Conservation (phyloP, 164 flowering plant species). For the Stephania yunnanensis region DNA sequence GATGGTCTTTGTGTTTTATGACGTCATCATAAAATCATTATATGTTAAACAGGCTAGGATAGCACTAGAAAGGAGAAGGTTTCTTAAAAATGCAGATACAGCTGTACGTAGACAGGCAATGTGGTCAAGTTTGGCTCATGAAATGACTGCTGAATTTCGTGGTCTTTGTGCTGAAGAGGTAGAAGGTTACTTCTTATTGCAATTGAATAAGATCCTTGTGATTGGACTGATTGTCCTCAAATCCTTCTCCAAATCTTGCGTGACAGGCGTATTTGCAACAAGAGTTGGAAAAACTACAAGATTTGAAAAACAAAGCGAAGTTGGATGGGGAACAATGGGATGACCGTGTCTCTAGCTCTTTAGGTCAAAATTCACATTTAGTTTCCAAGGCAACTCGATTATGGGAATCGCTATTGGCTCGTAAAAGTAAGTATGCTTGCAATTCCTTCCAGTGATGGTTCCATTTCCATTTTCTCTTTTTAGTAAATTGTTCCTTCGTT, state of each 20-base stretch:
- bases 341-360: conserved; percentile 74
- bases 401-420: conserved; percentile 93
- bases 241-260: conserved; percentile 18
- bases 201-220: background rate
- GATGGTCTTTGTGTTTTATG: background rate
- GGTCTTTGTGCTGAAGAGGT: conserved; percentile 99
- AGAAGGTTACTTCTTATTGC: conserved; percentile 15
- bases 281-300: conserved; percentile 96
- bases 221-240: conserved; percentile 2
- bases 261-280: conserved; percentile 96
- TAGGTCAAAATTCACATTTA: conserved; percentile 89
- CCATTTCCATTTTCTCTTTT: background rate
- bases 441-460: background rate
- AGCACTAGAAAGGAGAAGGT: conserved; percentile 83
- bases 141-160: conserved; percentile 98
- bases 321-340: conserved; percentile 93
- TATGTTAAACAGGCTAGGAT: conserved; percentile 74
- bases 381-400: conserved; percentile 91
- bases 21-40: background rate
- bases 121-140: conserved; percentile 99
- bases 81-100: conserved; percentile 85
- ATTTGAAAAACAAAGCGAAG: conserved; percentile 78
- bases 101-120: conserved; percentile 90
- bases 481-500: background rate
- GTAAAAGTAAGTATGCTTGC: conserved; percentile 53